Evolutionary conservation across 1,139 yeast genomes (phyloP).

Genomic region (Zygosaccharomyces sapae): DNA sequence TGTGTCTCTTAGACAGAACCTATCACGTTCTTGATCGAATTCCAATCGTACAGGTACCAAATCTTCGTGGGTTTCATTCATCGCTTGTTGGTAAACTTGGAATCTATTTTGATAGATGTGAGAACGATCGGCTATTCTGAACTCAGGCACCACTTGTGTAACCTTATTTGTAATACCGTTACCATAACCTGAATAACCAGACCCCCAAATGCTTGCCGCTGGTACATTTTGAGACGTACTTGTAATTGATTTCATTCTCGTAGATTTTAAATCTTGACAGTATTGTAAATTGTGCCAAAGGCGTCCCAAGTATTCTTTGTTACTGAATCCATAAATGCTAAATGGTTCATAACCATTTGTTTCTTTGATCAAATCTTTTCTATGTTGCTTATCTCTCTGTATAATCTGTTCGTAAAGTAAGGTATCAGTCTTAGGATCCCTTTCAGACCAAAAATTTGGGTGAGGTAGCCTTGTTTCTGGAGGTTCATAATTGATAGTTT

Average conservation of each 20-base stretch:
- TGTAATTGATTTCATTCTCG: slow-evolving; percentile 63
- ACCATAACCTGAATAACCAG: slow-evolving; percentile 92
- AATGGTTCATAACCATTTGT: slow-evolving; percentile 40
- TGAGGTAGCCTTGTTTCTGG: slow-evolving; percentile 31
- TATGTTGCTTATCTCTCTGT: slow-evolving; percentile 46
- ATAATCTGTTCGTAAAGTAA: slow-evolving; percentile 57
- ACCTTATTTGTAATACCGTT: slow-evolving; percentile 77
- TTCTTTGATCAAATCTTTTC: slow-evolving; percentile 34
- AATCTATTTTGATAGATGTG: slow-evolving; percentile 23
- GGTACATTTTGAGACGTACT: slow-evolving; percentile 46
- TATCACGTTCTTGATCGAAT: slow-evolving; percentile 81
- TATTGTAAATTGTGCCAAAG: slow-evolving; percentile 48
- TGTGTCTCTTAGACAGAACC: slow-evolving; percentile 77
- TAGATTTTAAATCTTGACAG: slow-evolving; percentile 44
- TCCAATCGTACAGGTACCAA: slow-evolving; percentile 88
- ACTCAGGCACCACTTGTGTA: slow-evolving; percentile 48
- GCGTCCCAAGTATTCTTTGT: slow-evolving; percentile 41
- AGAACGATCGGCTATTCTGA: slow-evolving; percentile 14
- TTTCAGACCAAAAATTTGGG: slow-evolving; percentile 53
- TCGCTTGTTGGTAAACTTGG: slow-evolving; percentile 40
- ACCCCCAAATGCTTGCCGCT: slow-evolving; percentile 82
- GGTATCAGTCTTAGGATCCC: slow-evolving; percentile 46
- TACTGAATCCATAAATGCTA: slow-evolving; percentile 36
- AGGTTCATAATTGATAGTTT: slow-evolving; percentile 31
- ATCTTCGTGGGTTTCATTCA: slow-evolving; percentile 45